Base-by-base conservation (phyloP, 768 basidiomycete species). In the Suillus occidentalis region DNA sequence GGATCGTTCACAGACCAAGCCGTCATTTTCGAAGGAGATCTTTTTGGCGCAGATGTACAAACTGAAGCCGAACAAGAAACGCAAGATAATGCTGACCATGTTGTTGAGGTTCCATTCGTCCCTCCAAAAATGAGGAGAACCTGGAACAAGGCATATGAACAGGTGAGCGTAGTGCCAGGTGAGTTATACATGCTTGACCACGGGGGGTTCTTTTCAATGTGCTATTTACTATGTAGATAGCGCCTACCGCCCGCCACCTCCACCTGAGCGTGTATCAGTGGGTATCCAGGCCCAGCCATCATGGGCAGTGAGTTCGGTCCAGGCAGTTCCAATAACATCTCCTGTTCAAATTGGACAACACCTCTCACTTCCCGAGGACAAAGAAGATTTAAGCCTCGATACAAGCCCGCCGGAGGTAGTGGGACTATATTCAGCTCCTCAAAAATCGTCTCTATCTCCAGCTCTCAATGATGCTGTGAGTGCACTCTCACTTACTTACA, bases 81-180 rank as follows among this genome's bases (percentile, higher is more conserved):
- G 28, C 77, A 80, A 66, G 75, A 72, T 43, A 76, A 79, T 61
- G 82, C 81, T 52, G 81, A 85, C 61, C 78, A 79, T 45, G 71
- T 75, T n/a, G 72, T 69, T 56, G 76, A 76, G 61, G 69, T 64
- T 14, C 70, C 77, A n/a, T 75, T 76, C 63, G 79, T 88, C 36
- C 87, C 87, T 52, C 88, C 88, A 28, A 89, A 87, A 77, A 84
- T 89, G 85, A 81, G 87, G 59, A 82, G 85, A 70, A 82, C 83
- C 34, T 88, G 87, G 87, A 79, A 77, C 50, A 86, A 77, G 71
- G 82, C 80, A 71, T 65, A 72, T 59, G 82, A 86, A 66, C 82
- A 83, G 72, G 75, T 79, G 71, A 79, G 75, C 74, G 68, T 71
- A 47, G 68, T 63, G 10, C 62, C 72, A 68, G 72, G 84, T 85